phyloP scores from a whole-genome alignment of 2,329 filamentous ascomycete genomes.

The Paraphaeosphaeria minitans region DNA sequence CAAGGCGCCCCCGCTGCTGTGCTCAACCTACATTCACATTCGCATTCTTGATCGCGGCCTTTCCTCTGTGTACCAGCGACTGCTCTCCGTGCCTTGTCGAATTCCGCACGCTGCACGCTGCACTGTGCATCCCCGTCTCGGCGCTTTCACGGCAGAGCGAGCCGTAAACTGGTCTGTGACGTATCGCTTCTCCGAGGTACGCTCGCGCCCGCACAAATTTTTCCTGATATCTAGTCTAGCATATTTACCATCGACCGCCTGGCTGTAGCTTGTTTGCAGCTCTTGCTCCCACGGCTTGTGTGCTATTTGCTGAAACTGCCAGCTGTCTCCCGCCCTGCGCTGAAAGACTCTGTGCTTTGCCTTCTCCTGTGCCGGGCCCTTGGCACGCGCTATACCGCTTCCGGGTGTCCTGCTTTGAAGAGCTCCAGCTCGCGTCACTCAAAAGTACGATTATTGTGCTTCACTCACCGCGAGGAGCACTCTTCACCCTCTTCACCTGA shows the following conservation, averaged over 20 bases:
- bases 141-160: slow-evolving; percentile 5
- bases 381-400: slow-evolving; percentile 17
- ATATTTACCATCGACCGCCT: slow-evolving; percentile 7
- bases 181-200: slow-evolving; percentile 9
- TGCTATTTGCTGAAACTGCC: slow-evolving; percentile 19
- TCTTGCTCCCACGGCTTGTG: slow-evolving; percentile 1
- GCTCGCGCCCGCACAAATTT: slow-evolving; percentile 3
- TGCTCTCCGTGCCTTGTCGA: not conserved
- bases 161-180: slow-evolving; percentile 1
- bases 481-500: slow-evolving; percentile 32
- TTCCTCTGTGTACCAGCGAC: not conserved
- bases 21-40: not conserved
- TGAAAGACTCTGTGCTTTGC: slow-evolving; percentile 4
- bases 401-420: slow-evolving; percentile 15
- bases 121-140: not conserved
- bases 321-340: slow-evolving; percentile 1
- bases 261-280: not conserved
- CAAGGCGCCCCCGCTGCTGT: not conserved
- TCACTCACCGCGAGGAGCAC: slow-evolving; percentile 27
- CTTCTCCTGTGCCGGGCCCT: slow-evolving; percentile 15
- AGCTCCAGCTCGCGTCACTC: slow-evolving; percentile 39
- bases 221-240: slow-evolving; percentile 6
- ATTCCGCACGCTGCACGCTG: not conserved
- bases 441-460: slow-evolving; percentile 26
- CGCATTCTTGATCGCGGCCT: not conserved